A percentile compares a stretch with the other conserved stretches of the same genome.
These are phyloP conservation scores for Podospora didyma DNA, from an alignment of 495 filamentous ascomycete genomes.

Conservation along the genomic window DNA sequence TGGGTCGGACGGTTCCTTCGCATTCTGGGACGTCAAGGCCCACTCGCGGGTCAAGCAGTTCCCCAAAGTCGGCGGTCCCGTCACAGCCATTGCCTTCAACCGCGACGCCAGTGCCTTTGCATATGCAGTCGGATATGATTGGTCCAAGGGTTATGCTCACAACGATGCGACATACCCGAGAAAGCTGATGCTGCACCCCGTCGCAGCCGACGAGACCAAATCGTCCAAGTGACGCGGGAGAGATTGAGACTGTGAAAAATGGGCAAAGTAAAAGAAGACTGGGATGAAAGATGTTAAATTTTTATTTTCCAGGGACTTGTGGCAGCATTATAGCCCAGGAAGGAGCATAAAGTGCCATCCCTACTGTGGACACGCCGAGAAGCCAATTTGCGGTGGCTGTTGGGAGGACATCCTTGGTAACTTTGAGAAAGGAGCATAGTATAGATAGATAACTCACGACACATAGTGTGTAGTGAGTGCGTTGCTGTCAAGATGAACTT, in stretches of 20 bases:
- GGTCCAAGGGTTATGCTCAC: slow-evolving; percentile 79
- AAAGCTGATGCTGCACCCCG: slow-evolving; percentile 77
- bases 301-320: no score
- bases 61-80: slow-evolving; percentile 75
- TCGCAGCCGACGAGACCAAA: slow-evolving; percentile 41
- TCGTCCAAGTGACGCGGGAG: neutral
- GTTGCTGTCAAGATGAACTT: no score
- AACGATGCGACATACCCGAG: slow-evolving; percentile 68
- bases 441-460: no score
- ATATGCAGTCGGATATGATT: slow-evolving; percentile 91
- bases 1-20: slow-evolving; percentile 83
- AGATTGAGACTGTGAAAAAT: no score
- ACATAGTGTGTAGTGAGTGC: no score
- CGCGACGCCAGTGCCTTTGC: slow-evolving; percentile 76
- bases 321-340: no score
- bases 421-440: no score
- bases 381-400: no score
- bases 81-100: slow-evolving; percentile 76
- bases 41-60: slow-evolving; percentile 86
- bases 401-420: no score
- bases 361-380: no score
- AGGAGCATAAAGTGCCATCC: neutral
- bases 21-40: slow-evolving; percentile 87
- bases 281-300: neutral
- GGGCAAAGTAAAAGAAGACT: neutral